Conservation (phyloP, 441 rosid genomes). For the Euphorbia corollata region DNA sequence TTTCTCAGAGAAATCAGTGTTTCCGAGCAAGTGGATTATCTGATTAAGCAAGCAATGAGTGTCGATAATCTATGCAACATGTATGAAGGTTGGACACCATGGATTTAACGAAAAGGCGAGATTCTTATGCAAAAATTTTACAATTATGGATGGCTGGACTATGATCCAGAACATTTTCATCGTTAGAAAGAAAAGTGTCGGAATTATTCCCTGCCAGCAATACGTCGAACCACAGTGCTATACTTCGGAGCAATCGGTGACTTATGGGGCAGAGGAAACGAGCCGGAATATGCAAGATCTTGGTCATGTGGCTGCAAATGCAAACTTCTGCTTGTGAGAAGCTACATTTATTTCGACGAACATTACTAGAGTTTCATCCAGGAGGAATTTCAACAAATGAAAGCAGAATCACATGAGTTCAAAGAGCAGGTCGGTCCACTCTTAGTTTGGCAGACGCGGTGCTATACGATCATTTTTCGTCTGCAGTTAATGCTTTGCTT, state of each 20-base stretch:
- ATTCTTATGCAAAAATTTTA: constrained; percentile 10
- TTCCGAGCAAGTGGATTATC: constrained; percentile 79
- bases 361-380: neutral
- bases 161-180: constrained; percentile 7
- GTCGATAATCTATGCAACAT: constrained; percentile 93
- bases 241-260: neutral
- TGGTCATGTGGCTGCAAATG: neutral
- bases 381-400: no score
- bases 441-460: neutral
- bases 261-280: constrained; percentile 1
- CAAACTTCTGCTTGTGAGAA: neutral
- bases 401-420: no score
- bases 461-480: neutral
- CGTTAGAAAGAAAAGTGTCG: neutral
- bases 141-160: constrained; percentile 8
- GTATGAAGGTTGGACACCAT: constrained; percentile 99
- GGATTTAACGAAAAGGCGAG: constrained; percentile 48
- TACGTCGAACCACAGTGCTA: neutral
- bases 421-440: neutral
- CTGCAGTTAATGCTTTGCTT: neutral
- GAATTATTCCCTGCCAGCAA: no score
- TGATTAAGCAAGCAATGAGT: constrained; percentile 80
- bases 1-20: constrained; percentile 55
- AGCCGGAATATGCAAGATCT: neutral
- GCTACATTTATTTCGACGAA: neutral